Conservation (phyloP, 208 protist species). For the Acanthamoeba triangularis region DNA sequence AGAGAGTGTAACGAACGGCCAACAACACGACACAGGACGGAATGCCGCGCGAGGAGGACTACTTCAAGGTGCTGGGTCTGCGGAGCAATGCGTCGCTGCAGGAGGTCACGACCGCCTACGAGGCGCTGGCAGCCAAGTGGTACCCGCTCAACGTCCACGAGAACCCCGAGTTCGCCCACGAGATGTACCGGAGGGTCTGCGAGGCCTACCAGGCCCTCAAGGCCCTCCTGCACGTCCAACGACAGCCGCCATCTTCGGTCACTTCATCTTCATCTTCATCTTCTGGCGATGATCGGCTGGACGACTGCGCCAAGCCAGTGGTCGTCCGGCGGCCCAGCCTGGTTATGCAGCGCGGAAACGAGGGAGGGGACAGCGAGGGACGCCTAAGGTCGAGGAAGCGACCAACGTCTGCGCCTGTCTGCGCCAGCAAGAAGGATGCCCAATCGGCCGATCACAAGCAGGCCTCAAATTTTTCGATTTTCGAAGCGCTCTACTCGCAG, state of each 20-base stretch:
- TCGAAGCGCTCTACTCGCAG: background rate
- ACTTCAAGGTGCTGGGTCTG: background rate
- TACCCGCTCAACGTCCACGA: background rate
- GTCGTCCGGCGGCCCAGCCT: background rate
- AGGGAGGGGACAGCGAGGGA: background rate
- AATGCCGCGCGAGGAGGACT: background rate
- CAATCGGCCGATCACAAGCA: background rate
- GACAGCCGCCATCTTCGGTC: no score
- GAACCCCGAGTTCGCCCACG: background rate
- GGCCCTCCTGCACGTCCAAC: background rate
- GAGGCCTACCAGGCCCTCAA: background rate
- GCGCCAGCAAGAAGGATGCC: background rate
- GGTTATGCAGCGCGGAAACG: background rate
- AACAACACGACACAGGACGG: no score
- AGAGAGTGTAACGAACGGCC: no score
- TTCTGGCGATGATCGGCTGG: background rate
- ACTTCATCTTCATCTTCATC: background rate
- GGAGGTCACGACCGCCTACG: background rate
- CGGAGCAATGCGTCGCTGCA: background rate
- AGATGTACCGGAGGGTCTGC: conserved; percentile 7
- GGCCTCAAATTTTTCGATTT: background rate
- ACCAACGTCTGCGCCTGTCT: background rate
- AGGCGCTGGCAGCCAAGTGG: conserved; percentile 12
- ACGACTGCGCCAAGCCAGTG: no score
- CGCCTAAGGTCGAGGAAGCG: background rate